A percentile compares a stretch with the other conserved stretches of the same genome.
These are phyloP conservation scores for Verticillium tricorpus DNA, from an alignment of 2,329 filamentous ascomycete genomes.

Conservation along the genomic window DNA sequence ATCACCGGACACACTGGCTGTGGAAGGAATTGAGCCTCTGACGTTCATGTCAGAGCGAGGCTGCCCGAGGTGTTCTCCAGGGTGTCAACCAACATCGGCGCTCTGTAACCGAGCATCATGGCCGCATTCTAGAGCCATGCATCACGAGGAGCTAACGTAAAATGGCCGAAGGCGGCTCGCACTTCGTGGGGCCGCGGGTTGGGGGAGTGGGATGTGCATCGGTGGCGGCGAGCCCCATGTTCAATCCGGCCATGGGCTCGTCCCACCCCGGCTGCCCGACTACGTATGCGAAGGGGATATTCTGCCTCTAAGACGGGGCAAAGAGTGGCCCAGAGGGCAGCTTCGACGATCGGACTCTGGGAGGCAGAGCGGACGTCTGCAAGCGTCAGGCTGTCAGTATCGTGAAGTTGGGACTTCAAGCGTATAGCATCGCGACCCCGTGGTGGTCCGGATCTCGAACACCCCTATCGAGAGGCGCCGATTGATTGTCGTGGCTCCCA, in stretches of 20 bases:
- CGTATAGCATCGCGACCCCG: not conserved
- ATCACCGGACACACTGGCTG: not conserved
- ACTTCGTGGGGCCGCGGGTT: not conserved
- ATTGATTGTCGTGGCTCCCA: not conserved
- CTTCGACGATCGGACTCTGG: no score
- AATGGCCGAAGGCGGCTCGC: not conserved
- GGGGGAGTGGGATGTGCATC: not conserved
- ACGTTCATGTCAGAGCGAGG: no score
- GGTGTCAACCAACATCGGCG: no score
- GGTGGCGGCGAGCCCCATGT: not conserved
- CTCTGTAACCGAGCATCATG: not conserved
- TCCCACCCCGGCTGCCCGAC: not conserved
- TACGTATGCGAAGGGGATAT: not conserved
- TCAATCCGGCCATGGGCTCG: not conserved
- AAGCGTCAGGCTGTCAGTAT: not conserved
- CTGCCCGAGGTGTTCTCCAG: no score
- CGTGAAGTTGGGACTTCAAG: not conserved
- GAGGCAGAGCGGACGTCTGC: no score
- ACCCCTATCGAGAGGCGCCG: not conserved
- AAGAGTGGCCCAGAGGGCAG: no score
- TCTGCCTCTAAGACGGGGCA: not conserved
- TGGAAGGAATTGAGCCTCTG: no score
- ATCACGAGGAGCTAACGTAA: not conserved
- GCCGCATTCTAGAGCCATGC: not conserved
- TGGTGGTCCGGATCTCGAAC: not conserved